Evolutionary conservation across 2,329 filamentous ascomycete genomes (phyloP).

Genomic region (Dactylellina sp.): DNA sequence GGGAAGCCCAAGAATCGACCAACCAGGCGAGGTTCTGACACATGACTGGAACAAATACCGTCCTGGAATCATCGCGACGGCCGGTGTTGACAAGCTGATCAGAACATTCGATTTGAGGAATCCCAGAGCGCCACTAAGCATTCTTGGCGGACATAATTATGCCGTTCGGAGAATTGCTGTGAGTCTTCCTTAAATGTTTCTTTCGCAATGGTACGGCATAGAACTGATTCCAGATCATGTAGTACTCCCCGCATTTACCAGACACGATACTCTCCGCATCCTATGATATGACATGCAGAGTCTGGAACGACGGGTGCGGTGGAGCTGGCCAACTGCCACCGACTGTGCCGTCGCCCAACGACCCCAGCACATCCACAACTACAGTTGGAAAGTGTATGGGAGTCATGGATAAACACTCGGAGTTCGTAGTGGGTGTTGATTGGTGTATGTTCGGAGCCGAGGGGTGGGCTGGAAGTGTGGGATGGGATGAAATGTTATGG

Average conservation of each 20-base stretch:
- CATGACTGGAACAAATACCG: slow-evolving; percentile 99
- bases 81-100: slow-evolving; percentile 86
- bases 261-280: slow-evolving; percentile 88
- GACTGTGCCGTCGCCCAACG: slow-evolving; percentile 62
- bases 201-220: neutral
- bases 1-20: slow-evolving; percentile 61
- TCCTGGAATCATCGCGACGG: slow-evolving; percentile 83
- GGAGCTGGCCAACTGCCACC: slow-evolving; percentile 63
- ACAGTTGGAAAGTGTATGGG: slow-evolving; percentile 77
- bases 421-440: slow-evolving; percentile 95
- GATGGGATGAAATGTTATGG: slow-evolving; percentile 91
- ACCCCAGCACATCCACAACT: slow-evolving; percentile 6
- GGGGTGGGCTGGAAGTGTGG: slow-evolving; percentile 93
- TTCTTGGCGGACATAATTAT: slow-evolving; percentile 89
- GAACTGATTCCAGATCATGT: neutral
- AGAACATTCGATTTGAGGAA: slow-evolving; percentile 90
- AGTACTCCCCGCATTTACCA: slow-evolving; percentile 91
- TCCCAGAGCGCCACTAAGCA: slow-evolving; percentile 77
- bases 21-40: slow-evolving; percentile 83
- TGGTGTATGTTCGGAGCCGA: slow-evolving; percentile 97
- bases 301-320: slow-evolving; percentile 85
- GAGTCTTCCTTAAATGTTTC: neutral
- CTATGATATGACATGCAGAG: slow-evolving; percentile 96
- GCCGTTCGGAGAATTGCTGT: slow-evolving; percentile 80
- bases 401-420: slow-evolving; percentile 90